Percentiles rank a stretch among this genome's conserved stretches.
These are phyloP conservation scores for Amylocarpus encephaloides DNA, from an alignment of 2,329 filamentous ascomycete species.

Conservation along the genomic window DNA sequence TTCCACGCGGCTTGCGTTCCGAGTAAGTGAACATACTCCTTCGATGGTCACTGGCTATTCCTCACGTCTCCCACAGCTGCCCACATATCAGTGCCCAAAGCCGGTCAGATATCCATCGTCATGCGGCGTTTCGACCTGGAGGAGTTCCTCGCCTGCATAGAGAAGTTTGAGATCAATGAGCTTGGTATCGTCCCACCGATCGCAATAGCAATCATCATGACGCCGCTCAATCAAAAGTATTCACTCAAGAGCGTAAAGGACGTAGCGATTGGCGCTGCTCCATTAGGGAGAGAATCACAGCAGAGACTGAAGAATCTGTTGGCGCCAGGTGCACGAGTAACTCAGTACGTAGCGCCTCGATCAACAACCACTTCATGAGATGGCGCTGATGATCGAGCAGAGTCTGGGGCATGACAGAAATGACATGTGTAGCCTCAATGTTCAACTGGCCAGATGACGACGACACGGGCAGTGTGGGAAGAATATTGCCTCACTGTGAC, in stretches of 20 bases:
- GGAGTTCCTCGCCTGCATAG: constrained; percentile 60
- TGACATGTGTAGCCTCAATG: constrained; percentile 18
- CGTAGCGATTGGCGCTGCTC: constrained; percentile 43
- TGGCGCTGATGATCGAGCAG: background rate
- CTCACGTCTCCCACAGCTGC: constrained; percentile 48
- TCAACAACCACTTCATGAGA: background rate
- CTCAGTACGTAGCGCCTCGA: constrained; percentile 27
- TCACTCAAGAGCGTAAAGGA: constrained; percentile 50
- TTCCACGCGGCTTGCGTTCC: constrained; percentile 67
- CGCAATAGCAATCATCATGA: constrained; percentile 51
- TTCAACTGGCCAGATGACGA: constrained; percentile 44
- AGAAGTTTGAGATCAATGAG: constrained; percentile 61
- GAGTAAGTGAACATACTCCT: constrained; percentile 23
- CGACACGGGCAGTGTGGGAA: constrained; percentile 41
- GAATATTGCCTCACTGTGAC: constrained; percentile 35
- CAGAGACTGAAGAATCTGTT: constrained; percentile 37
- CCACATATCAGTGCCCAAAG: constrained; percentile 49
- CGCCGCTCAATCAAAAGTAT: constrained; percentile 18
- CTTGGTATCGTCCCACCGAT: constrained; percentile 69
- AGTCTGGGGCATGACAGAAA: constrained; percentile 50
- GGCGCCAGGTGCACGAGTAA: constrained; percentile 35
- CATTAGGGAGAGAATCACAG: constrained; percentile 38
- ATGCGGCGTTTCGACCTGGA: constrained; percentile 74
- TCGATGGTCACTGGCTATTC: background rate
- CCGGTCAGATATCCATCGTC: constrained; percentile 34